These are phyloP conservation scores for Agapanthus africanus DNA, from an alignment of 106 monocot species.

Conservation along the genomic window DNA sequence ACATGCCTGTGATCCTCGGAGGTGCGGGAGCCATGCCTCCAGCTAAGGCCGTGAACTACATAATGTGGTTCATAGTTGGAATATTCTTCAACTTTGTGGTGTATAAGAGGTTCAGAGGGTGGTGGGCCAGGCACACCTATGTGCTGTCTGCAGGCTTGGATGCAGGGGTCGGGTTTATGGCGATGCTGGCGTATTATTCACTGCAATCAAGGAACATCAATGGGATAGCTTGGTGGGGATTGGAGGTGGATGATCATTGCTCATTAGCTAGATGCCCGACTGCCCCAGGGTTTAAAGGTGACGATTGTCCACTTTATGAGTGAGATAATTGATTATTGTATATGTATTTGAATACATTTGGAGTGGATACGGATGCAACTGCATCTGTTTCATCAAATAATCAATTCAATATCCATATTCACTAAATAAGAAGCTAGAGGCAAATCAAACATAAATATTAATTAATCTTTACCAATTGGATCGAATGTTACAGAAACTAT, in stretches of 20 bases:
- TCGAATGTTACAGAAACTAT: no score
- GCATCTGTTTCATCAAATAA: no score
- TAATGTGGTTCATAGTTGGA: slow-evolving; percentile 28
- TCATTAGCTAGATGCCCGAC: slow-evolving; percentile 30
- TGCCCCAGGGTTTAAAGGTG: slow-evolving; percentile 21
- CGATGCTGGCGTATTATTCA: slow-evolving; percentile 7
- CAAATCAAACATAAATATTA: no score
- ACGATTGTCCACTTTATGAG: slow-evolving; percentile 2
- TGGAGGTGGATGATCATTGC: slow-evolving; percentile 32
- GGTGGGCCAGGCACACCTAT: slow-evolving; percentile 41
- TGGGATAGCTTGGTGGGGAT: slow-evolving; percentile 43
- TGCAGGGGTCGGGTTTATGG: slow-evolving; percentile 48
- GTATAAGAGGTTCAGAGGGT: slow-evolving; percentile 19
- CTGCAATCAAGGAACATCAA: slow-evolving; percentile 22
- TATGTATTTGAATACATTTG: no score
- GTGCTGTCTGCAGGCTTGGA: slow-evolving; percentile 44
- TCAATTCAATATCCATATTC: no score
- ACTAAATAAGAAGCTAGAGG: no score
- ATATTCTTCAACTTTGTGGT: slow-evolving; percentile 26
- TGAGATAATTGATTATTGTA: no score
- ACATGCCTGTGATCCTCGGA: slow-evolving; percentile 22
- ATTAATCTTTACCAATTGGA: no score
- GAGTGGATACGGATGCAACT: no score
- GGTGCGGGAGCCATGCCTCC: slow-evolving; percentile 19
- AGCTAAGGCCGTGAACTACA: slow-evolving; percentile 23